Evolutionary conservation across 371 early-diverging fungal species (phyloP).

Genomic region (Mucor mucedo): DNA sequence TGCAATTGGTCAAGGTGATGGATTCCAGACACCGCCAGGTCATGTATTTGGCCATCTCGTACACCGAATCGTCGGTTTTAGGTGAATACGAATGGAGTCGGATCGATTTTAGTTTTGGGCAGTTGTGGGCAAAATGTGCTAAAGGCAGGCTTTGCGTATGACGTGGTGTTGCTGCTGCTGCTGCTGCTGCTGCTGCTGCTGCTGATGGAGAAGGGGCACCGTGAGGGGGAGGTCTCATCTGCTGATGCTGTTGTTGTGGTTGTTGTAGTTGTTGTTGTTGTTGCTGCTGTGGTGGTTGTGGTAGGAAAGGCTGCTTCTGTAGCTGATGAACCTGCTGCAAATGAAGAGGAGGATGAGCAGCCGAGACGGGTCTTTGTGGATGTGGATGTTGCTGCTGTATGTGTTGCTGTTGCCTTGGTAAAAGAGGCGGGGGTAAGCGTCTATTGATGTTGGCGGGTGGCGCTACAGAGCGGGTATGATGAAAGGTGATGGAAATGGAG

Average conservation of each 20-base stretch:
- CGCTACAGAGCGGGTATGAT: slow-evolving; percentile 44
- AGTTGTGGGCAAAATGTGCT: slow-evolving; percentile 52
- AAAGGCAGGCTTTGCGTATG: slow-evolving; percentile 41
- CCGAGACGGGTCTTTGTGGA: neutral
- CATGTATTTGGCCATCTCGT: slow-evolving; percentile 56
- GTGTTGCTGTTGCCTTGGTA: slow-evolving; percentile 19
- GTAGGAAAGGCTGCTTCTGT: slow-evolving; percentile 1
- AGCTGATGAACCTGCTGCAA: slow-evolving; percentile 5
- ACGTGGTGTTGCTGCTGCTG: slow-evolving; percentile 18
- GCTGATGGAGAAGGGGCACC: slow-evolving; percentile 1
- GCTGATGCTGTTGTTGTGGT: neutral
- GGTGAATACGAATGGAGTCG: slow-evolving; percentile 50
- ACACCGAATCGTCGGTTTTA: slow-evolving; percentile 51
- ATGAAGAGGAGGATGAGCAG: neutral
- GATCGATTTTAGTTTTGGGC: slow-evolving; percentile 40
- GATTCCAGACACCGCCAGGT: slow-evolving; percentile 37
- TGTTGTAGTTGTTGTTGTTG: neutral
- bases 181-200: slow-evolving; percentile 17
- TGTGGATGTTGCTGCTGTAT: too few relatives aligned
- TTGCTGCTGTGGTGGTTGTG: neutral
- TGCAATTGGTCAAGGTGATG: slow-evolving; percentile 39
- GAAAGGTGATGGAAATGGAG: slow-evolving; percentile 44
- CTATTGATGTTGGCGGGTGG: slow-evolving; percentile 16
- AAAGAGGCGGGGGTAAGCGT: slow-evolving; percentile 13
- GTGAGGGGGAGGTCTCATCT: neutral